Conservation (phyloP, 805 yeast species). For the Saturnispora ahearnii region DNA sequence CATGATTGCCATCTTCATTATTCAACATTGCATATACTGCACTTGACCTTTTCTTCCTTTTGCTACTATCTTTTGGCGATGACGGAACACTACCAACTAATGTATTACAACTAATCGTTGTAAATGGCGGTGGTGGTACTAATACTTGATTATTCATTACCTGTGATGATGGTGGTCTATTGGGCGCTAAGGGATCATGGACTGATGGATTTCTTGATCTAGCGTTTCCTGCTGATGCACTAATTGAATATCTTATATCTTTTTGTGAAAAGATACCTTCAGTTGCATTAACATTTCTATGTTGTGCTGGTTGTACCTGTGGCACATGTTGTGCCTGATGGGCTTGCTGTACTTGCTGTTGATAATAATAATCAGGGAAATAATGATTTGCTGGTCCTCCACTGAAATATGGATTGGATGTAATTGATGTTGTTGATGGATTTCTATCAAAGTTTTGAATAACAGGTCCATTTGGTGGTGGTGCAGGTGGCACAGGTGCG, state of each 20-base stretch:
- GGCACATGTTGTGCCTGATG: background rate
- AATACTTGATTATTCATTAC: background rate
- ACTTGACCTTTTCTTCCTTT: conserved; percentile 1
- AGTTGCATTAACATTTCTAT: conserved; percentile 14
- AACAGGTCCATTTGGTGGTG: background rate
- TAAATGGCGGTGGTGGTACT: background rate
- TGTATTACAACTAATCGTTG: too few relatives aligned
- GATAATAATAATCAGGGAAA: conserved; percentile 9
- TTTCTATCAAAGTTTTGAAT: conserved; percentile 13
- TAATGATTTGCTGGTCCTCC: background rate
- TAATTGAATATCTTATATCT: conserved; percentile 25
- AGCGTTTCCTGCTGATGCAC: conserved; percentile 12
- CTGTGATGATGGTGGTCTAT: background rate
- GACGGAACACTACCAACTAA: background rate
- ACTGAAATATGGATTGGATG: conserved; percentile 15
- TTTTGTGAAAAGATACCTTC: conserved; percentile 17
- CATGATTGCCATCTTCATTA: background rate
- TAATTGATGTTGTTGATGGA: conserved; percentile 14
- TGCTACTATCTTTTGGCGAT: background rate
- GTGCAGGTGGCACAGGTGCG: conserved; percentile 2
- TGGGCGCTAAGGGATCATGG: conserved; percentile 26
- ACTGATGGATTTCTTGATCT: conserved; percentile 34
- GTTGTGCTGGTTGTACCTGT: conserved; percentile 9
- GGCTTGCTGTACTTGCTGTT: conserved; percentile 8
- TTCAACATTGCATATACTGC: conserved; percentile 9